Evolutionary conservation across 2,329 filamentous ascomycete genomes (phyloP), one percentile per base, ranked within the genome.

Genomic region (Verticillium longisporum): DNA sequence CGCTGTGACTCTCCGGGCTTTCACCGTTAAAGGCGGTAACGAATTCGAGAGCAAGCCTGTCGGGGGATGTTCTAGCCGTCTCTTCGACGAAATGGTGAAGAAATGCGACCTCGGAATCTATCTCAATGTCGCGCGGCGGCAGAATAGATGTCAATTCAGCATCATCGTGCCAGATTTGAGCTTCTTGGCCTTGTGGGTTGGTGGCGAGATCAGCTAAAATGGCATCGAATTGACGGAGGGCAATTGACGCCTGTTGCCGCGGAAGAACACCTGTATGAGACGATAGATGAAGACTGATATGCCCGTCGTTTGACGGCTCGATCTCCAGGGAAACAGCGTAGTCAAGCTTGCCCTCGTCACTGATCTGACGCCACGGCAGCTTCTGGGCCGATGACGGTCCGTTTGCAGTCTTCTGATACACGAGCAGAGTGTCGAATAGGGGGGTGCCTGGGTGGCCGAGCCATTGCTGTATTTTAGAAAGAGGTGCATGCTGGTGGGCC

Each of bases 341-440:
- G 67, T 96, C 90, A 2, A 90, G 85, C 1, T 80, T 84, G 6
- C 89, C 88, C 58, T 84, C 77, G 62, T 96, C 92, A 15, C 85
- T 77, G 1, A 84, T 64, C 0, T 90, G 65, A 6, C 77, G 76
- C 88, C 90, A 96, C 1, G 57, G 45, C 6, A 33, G 26, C 13
- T 21, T 26, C 7, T 14, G 56, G 11, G 15, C 32, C 10, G n/a
- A 11, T 2, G 6, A 6, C 3, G n/a, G n/a, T 3, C 3, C 9
- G 10, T 31, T 15, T 7, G 31, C 10, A 0, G 80, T 75, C 3
- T 69, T 38, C 69, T 97, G 93, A 68, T 92, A 94, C 0, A 91
- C 89, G 62, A 97, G 85, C 1, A 97, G 79, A 0, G 92, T 94
- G 69, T 97, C 92, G 66, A 97, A 97, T 0, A 95, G 78, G 0